phyloP scores from a whole-genome alignment of 768 basidiomycete genomes.

The Porphyrellus cyaneotinctus region DNA sequence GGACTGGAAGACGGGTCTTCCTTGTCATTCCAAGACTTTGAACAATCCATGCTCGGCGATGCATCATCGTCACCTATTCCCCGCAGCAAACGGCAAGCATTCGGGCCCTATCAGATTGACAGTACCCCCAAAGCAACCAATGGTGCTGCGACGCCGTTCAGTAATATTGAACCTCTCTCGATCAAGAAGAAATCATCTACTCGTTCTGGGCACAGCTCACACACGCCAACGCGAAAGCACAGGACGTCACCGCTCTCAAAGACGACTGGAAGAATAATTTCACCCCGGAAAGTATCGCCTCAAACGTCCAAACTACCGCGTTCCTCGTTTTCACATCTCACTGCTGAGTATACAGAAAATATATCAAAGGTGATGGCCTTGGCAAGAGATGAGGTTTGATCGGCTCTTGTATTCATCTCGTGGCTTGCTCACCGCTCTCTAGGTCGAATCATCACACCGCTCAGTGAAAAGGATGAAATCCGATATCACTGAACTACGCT shows the following conservation, averaged over 20 bases:
- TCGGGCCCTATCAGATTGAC: constrained; percentile 53
- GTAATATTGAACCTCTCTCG: constrained; percentile 67
- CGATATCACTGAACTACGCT: constrained; percentile 50
- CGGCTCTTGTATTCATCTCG: neutral
- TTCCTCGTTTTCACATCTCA: constrained; percentile 21
- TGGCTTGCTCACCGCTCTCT: neutral
- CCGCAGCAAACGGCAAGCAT: constrained; percentile 67
- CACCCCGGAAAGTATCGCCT: constrained; percentile 54
- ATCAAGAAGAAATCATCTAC: constrained; percentile 82
- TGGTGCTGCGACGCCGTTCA: constrained; percentile 34
- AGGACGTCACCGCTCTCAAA: constrained; percentile 55
- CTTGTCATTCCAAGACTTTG: constrained; percentile 23
- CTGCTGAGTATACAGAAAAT: constrained; percentile 40
- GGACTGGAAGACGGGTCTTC: constrained; percentile 41
- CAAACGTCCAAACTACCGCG: constrained; percentile 40
- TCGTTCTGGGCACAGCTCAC: constrained; percentile 38
- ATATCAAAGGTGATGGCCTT: constrained; percentile 48
- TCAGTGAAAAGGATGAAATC: constrained; percentile 72
- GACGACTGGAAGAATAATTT: constrained; percentile 38
- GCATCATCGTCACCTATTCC: constrained; percentile 51
- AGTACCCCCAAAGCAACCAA: constrained; percentile 45
- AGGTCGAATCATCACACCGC: constrained; percentile 71
- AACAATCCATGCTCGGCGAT: constrained; percentile 27
- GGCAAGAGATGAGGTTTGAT: constrained; percentile 61
- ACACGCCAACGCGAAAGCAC: constrained; percentile 35